Evolutionary conservation across 2,329 filamentous ascomycete species (phyloP), one percentile per base, ranked within the genome.

Genomic region (Botryotinia narcissicola): DNA sequence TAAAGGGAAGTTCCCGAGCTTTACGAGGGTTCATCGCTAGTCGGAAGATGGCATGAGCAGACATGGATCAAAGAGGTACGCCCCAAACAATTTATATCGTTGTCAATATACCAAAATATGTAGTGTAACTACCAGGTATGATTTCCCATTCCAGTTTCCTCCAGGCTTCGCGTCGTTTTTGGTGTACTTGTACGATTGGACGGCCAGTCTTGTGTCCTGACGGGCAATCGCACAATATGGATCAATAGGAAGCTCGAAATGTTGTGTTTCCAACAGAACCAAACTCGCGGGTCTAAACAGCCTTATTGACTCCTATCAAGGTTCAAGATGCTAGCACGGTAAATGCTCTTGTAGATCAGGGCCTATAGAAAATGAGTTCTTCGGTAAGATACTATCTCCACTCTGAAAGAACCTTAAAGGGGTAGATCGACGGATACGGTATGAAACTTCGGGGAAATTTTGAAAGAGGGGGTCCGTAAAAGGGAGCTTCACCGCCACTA

Each of bases 241-340:
- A 62, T 63, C 40, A 44, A 29, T 44, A 12, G 42, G 61, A 63
- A 44, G 16, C 12, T 42, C 40, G 40, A 44, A 22, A 35, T 35
- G n/a, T 46, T 64, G 40, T 32, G 40, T 32, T 48, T 42, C 37
- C n/a, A 57, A 69, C 35, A 32, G 51, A 42, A 57, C 35, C 66
- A 69, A 59, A 69, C 48, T 42, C 20, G 66, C 18, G 48, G 66
- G 66, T 69, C 48, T 32, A 25, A 25, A 57, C 51, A 69, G 37
- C 66, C 66, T 68, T 68, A 54, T 57, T n/a, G 37, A 68, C 37
- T 20, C 48, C 48, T 42, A 57, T 54, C 42, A 35, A 37, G 29
- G 14, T 57, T 57, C 16, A 37, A 4, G 63, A 32, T 66, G 42
- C 44, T 5, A 48, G 62, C 62, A 48, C 42, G 42, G 62, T 5